Conservation (phyloP, 305 asterid species). For the Withania somnifera region DNA sequence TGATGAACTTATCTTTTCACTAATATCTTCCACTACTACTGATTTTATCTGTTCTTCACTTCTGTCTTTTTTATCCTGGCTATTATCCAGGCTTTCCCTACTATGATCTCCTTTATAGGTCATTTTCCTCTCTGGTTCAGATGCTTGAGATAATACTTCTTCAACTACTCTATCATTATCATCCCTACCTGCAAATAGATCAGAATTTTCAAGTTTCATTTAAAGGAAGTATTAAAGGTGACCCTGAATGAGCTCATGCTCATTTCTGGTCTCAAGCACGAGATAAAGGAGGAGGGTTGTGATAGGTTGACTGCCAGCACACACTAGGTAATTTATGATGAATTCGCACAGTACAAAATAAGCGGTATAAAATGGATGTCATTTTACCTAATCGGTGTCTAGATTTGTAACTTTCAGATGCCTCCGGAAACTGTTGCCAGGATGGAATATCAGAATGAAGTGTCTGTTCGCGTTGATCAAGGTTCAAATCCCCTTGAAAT, state of each 20-base stretch:
- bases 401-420: conserved; percentile 11
- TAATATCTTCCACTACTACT: conserved; percentile 8
- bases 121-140: conserved; percentile 12
- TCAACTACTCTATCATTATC: conserved; percentile 13
- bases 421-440: conserved; percentile 7
- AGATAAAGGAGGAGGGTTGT: neutral
- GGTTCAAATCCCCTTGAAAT: conserved; percentile 12
- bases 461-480: conserved; percentile 7
- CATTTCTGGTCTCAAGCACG: neutral
- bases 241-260: neutral
- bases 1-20: conserved; percentile 17
- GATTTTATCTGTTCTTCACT: conserved; percentile 11
- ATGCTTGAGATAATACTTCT: conserved; percentile 19
- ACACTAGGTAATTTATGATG: neutral
- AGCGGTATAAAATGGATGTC: neutral
- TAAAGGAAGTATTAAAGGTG: neutral
- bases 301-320: neutral
- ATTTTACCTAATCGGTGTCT: conserved; percentile 30
- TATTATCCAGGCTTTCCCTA: neutral
- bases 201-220: neutral
- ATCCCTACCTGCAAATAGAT: conserved; percentile 26
- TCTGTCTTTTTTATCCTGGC: conserved; percentile 1
- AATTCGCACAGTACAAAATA: no score
- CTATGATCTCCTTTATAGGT: conserved; percentile 18
- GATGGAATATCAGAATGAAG: conserved; percentile 8